Conservation (phyloP, 345 rosid species). For the Cardamine chenopodiifolia region DNA sequence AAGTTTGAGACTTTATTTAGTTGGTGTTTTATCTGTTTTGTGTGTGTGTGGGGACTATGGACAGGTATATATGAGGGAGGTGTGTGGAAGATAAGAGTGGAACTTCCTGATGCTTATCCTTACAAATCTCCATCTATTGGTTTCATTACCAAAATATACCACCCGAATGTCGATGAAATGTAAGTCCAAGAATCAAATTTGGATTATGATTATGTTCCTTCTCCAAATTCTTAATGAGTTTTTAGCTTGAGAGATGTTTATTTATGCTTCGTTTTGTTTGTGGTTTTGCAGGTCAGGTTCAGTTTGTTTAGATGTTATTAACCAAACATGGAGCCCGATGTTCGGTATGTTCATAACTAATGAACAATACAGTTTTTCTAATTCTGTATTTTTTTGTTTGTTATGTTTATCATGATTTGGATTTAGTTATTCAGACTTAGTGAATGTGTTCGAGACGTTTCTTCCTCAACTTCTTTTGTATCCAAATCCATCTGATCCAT, state of each 20-base stretch:
- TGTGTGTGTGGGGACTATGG: neutral
- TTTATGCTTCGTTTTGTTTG: slow-evolving; percentile 1
- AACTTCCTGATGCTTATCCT: slow-evolving; percentile 98
- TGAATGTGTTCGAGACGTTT: slow-evolving; percentile 92
- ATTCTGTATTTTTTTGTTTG: slow-evolving; percentile 15
- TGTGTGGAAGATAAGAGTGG: slow-evolving; percentile 95
- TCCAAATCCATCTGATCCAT: slow-evolving; percentile 94
- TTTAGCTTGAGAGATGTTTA: neutral
- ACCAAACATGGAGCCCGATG: slow-evolving; percentile 98
- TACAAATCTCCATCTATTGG: slow-evolving; percentile 96
- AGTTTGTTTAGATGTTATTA: slow-evolving; percentile 92
- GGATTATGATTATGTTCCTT: neutral
- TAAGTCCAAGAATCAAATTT: slow-evolving; percentile 42
- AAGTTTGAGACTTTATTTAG: neutral
- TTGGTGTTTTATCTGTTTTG: neutral
- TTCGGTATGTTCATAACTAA: slow-evolving; percentile 58
- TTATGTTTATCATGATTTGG: neutral
- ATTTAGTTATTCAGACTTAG: slow-evolving; percentile 60
- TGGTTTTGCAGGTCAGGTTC: slow-evolving; percentile 81
- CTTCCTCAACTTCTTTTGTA: slow-evolving; percentile 98
- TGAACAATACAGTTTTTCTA: neutral
- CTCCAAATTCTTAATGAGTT: neutral
- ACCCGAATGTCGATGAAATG: slow-evolving; percentile 98
- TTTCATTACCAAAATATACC: slow-evolving; percentile 90
- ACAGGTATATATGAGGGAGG: slow-evolving; percentile 90